These are phyloP conservation scores for Nakazawaea ernobii DNA, from an alignment of 805 yeast genomes.

Conservation along the genomic window DNA sequence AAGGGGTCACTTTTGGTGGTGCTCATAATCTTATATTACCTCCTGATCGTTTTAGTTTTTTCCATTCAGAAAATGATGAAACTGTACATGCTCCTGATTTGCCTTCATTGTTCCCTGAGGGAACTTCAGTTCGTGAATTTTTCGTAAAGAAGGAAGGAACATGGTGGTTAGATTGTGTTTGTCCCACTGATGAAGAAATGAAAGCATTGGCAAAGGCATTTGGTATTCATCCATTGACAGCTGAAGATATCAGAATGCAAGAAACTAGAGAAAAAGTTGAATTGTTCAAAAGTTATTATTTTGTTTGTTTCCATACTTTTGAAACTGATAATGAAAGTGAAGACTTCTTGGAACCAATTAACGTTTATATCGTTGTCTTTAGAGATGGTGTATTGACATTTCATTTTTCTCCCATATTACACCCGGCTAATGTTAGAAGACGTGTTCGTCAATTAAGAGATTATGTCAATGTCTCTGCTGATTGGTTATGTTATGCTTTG, in stretches of 20 bases:
- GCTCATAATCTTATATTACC: constrained; percentile 19
- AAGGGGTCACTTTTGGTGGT: constrained; percentile 32
- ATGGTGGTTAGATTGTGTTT: constrained; percentile 95
- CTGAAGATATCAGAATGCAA: constrained; percentile 94
- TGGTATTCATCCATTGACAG: constrained; percentile 96
- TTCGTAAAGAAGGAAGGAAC: constrained; percentile 70
- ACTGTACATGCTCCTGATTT: constrained; percentile 88
- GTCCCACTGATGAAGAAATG: constrained; percentile 96
- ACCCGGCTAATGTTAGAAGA: constrained; percentile 74
- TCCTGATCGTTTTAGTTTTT: constrained; percentile 81
- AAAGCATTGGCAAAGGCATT: constrained; percentile 86
- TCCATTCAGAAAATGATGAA: constrained; percentile 75
- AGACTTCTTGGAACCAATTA: constrained; percentile 77
- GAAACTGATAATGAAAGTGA: constrained; percentile 79
- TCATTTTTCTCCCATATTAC: constrained; percentile 63
- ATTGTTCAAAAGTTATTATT: constrained; percentile 81
- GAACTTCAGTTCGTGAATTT: constrained; percentile 58
- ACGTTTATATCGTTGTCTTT: constrained; percentile 69
- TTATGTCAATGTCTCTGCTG: constrained; percentile 71
- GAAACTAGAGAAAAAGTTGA: constrained; percentile 98
- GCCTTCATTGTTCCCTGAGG: constrained; percentile 65
- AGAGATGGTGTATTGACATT: constrained; percentile 62
- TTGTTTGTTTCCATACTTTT: constrained; percentile 95
- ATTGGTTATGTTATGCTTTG: constrained; percentile 78
- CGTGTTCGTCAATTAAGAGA: constrained; percentile 76